phyloP scores from a whole-genome alignment of 148 eudicot genomes.

The Silene conica region DNA sequence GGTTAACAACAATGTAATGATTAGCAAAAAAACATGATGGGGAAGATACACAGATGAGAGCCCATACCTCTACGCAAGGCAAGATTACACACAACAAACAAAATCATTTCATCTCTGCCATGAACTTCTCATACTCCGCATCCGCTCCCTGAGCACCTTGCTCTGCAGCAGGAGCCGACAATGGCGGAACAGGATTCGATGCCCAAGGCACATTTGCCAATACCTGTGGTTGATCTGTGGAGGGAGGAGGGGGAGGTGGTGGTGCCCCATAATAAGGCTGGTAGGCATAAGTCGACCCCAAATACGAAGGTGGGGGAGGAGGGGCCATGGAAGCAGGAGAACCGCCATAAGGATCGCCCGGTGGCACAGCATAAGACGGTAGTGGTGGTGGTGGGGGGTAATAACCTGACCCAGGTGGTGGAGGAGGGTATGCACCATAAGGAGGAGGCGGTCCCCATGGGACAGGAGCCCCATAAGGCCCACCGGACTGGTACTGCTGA shows the following conservation, averaged over 20 bases:
- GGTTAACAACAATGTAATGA: neutral
- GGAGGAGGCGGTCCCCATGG: slow-evolving; percentile 83
- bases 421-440: slow-evolving; percentile 59
- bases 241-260: slow-evolving; percentile 51
- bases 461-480: slow-evolving; percentile 51
- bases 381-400: slow-evolving; percentile 59
- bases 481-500: slow-evolving; percentile 53
- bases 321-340: slow-evolving; percentile 31
- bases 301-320: slow-evolving; percentile 41
- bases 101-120: slow-evolving; percentile 72
- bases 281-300: slow-evolving; percentile 51
- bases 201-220: slow-evolving; percentile 78
- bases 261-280: slow-evolving; percentile 57
- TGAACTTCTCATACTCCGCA: slow-evolving; percentile 79
- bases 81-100: neutral
- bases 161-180: slow-evolving; percentile 50
- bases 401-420: slow-evolving; percentile 58
- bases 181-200: slow-evolving; percentile 35
- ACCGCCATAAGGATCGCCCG: slow-evolving; percentile 44
- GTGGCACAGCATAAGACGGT: slow-evolving; percentile 45
- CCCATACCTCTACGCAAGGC: slow-evolving; percentile 29
- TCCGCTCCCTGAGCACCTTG: slow-evolving; percentile 46
- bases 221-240: slow-evolving; percentile 43
- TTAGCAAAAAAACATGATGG: neutral
- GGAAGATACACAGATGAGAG: neutral